Evolutionary conservation across 2,329 filamentous ascomycete species (phyloP).

Genomic region (Knoxdaviesia proteae): DNA sequence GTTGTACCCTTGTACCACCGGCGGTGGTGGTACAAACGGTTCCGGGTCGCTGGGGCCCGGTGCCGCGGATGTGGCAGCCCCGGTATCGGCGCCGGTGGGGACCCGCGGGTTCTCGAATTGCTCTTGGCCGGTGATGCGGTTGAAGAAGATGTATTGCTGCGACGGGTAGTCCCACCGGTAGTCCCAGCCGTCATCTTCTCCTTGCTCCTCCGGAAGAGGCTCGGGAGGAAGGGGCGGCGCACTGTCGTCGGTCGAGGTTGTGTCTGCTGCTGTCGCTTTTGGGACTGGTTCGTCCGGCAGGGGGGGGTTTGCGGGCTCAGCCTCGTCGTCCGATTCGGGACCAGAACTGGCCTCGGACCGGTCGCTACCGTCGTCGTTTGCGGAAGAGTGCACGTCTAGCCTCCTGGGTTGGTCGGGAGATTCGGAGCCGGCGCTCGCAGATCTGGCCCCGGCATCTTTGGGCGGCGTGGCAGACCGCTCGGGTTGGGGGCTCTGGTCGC

Average conservation of each 20-base stretch:
- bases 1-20: conserved; percentile 48
- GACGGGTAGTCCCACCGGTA: conserved; percentile 51
- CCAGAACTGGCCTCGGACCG: too few species aligned
- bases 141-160: conserved; percentile 66
- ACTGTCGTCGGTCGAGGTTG: neutral
- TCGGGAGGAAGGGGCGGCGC: conserved; percentile 21
- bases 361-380: too few species aligned
- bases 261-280: neutral
- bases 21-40: conserved; percentile 12
- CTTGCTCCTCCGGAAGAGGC: conserved; percentile 20
- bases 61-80: conserved; percentile 8
- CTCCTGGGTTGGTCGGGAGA: too few species aligned
- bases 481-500: too few species aligned
- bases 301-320: neutral
- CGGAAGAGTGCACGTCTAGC: too few species aligned
- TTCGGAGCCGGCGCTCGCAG: too few species aligned
- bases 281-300: conserved; percentile 4
- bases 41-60: conserved; percentile 7
- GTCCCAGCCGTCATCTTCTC: conserved; percentile 58
- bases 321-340: neutral
- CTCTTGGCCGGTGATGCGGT: conserved; percentile 51
- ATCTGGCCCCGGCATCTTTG: too few species aligned
- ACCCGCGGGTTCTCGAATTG: conserved; percentile 81
- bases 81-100: conserved; percentile 19
- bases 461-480: too few species aligned